These are phyloP conservation scores for Persicaria tinctoria DNA, from an alignment of 148 eudicot genomes.

Conservation along the genomic window DNA sequence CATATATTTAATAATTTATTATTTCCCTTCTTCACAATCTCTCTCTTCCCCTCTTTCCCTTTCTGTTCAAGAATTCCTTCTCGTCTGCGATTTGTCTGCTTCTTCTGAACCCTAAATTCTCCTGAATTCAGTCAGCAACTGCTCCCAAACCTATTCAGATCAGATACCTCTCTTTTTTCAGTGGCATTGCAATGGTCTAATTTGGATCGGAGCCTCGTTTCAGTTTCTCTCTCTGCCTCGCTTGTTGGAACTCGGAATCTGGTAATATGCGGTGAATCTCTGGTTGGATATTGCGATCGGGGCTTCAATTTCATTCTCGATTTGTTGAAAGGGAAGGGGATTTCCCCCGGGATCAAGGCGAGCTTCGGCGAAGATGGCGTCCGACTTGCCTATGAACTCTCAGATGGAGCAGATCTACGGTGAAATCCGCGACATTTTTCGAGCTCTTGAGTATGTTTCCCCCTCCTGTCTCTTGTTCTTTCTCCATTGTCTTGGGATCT, in stretches of 20 bases:
- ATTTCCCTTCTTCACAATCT: not conserved
- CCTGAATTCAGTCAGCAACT: constrained; percentile 10
- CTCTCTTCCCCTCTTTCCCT: constrained; percentile 8
- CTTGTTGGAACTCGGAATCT: constrained; percentile 7
- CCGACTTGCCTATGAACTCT: constrained; percentile 69
- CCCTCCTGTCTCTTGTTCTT: not conserved
- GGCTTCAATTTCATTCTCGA: not conserved
- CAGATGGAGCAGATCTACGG: constrained; percentile 99
- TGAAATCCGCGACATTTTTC: constrained; percentile 87
- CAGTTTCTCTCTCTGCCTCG: constrained; percentile 1
- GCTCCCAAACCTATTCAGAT: not conserved
- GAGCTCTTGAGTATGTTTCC: constrained; percentile 80
- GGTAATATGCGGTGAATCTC: constrained; percentile 4
- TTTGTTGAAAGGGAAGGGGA: not conserved
- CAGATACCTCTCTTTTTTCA: not conserved
- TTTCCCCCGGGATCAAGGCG: not conserved
- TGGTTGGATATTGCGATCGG: not conserved
- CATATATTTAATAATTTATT: not conserved
- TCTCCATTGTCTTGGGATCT: not conserved
- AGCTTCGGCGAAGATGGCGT: constrained; percentile 40
- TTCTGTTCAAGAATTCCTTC: constrained; percentile 6
- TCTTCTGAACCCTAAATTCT: constrained; percentile 11
- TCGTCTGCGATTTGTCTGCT: not conserved
- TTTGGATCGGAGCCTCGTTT: not conserved
- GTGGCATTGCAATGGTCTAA: not conserved